phyloP scores from a whole-genome alignment of 106 monocot species.

The Gastrodia elata region DNA sequence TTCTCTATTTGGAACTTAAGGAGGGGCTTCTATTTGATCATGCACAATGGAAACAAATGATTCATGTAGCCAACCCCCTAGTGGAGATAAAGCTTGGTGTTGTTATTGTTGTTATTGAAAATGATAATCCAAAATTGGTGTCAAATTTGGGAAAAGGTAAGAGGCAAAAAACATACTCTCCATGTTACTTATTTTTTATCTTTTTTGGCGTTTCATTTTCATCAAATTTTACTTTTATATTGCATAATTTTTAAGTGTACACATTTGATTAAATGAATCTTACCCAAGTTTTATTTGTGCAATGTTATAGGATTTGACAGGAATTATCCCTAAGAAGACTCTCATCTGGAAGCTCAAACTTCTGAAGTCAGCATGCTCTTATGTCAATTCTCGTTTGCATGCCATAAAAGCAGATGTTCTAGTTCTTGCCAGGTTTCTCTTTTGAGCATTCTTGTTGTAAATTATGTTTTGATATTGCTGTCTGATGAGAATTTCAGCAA shows the following conservation, averaged over 20 bases:
- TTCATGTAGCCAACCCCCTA: no score
- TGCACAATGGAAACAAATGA: no score
- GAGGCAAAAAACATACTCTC: background rate
- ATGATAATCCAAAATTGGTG: background rate
- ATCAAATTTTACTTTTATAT: background rate
- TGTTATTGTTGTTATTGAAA: no score
- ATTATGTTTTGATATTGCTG: background rate
- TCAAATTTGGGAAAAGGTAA: background rate
- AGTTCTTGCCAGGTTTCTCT: constrained; percentile 63
- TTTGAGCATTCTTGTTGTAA: background rate
- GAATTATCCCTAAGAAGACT: constrained; percentile 71
- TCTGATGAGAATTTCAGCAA: background rate
- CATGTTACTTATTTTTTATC: background rate
- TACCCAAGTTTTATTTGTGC: constrained; percentile 7
- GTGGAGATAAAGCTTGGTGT: no score
- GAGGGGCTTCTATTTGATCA: no score
- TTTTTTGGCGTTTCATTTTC: background rate
- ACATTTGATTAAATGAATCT: constrained; percentile 6
- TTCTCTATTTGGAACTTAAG: no score
- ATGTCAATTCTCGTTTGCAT: constrained; percentile 86
- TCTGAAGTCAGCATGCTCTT: constrained; percentile 61
- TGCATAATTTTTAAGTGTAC: background rate
- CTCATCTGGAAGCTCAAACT: constrained; percentile 82
- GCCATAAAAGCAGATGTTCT: constrained; percentile 78
- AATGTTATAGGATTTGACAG: constrained; percentile 59